Evolutionary conservation across 2,329 filamentous ascomycete species (phyloP).

Genomic region (Exophiala alcalophila): DNA sequence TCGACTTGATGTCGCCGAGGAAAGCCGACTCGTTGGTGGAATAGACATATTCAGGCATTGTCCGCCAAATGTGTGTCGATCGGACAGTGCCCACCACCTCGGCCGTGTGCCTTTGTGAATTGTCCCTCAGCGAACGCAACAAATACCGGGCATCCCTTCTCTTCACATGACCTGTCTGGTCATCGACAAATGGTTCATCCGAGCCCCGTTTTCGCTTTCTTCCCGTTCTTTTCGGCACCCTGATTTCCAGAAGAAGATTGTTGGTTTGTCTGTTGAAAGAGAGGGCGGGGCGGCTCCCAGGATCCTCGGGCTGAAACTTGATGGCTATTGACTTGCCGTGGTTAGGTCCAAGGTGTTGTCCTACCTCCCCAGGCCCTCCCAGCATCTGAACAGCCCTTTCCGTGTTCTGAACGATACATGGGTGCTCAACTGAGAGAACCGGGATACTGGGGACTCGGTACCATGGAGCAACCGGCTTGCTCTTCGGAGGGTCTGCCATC

Average conservation of each 20-base stretch:
- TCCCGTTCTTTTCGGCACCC: constrained; percentile 80
- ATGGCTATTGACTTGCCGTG: constrained; percentile 58
- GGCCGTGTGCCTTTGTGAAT: constrained; percentile 62
- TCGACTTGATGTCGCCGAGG: constrained; percentile 66
- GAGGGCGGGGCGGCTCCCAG: constrained; percentile 71
- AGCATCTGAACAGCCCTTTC: constrained; percentile 63
- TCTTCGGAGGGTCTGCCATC: constrained; percentile 4
- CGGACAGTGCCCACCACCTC: constrained; percentile 70
- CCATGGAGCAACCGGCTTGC: constrained; percentile 41
- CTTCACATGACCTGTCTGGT: constrained; percentile 41
- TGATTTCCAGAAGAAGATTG: constrained; percentile 82
- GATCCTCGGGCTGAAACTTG: constrained; percentile 77
- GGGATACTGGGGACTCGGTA: constrained; percentile 52
- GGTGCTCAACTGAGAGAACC: constrained; percentile 64
- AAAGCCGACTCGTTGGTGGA: constrained; percentile 67
- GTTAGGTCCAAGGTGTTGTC: constrained; percentile 49
- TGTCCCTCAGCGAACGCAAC: constrained; percentile 67
- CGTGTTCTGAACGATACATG: constrained; percentile 62
- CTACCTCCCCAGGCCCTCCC: constrained; percentile 54
- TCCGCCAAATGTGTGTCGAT: constrained; percentile 82
- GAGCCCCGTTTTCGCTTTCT: constrained; percentile 81
- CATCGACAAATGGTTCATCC: constrained; percentile 60
- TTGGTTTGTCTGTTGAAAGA: constrained; percentile 74
- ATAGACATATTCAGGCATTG: constrained; percentile 79
- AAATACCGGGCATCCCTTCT: constrained; percentile 54